phyloP scores from a whole-genome alignment of 768 basidiomycete genomes.

The Suillus cothurnatus region DNA sequence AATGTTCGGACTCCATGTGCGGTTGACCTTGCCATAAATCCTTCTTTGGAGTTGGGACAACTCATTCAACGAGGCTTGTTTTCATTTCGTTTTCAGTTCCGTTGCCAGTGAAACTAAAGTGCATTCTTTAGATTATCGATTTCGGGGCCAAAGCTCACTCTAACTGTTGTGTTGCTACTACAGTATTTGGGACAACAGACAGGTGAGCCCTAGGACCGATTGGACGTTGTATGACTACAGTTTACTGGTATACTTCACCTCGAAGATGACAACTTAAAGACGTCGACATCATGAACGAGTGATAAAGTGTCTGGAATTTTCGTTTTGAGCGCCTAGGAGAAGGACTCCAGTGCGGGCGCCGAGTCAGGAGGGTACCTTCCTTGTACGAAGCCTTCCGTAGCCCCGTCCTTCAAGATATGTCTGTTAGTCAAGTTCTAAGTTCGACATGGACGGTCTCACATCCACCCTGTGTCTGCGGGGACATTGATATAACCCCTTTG shows the following conservation, averaged over 20 bases:
- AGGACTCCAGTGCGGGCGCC: neutral
- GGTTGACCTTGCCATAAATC: no score
- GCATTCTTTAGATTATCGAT: neutral
- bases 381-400: slow-evolving; percentile 34
- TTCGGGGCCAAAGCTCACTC: neutral
- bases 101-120: neutral
- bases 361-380: slow-evolving; percentile 65
- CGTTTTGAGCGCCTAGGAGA: neutral
- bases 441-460: neutral
- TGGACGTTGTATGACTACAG: neutral
- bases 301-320: neutral
- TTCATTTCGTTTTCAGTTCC: no score
- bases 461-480: slow-evolving; percentile 47
- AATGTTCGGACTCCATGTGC: no score
- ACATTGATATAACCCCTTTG: slow-evolving; percentile 46
- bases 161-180: no score
- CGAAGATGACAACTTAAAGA: neutral
- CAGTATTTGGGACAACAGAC: neutral
- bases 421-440: neutral
- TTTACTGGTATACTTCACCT: neutral
- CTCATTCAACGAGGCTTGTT: no score
- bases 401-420: slow-evolving; percentile 1
- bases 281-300: neutral
- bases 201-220: no score
- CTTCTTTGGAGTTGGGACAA: no score